Evolutionary conservation across 768 basidiomycete genomes (phyloP), one percentile per base, ranked within the genome.

Genomic region (Suillus clintonianus): DNA sequence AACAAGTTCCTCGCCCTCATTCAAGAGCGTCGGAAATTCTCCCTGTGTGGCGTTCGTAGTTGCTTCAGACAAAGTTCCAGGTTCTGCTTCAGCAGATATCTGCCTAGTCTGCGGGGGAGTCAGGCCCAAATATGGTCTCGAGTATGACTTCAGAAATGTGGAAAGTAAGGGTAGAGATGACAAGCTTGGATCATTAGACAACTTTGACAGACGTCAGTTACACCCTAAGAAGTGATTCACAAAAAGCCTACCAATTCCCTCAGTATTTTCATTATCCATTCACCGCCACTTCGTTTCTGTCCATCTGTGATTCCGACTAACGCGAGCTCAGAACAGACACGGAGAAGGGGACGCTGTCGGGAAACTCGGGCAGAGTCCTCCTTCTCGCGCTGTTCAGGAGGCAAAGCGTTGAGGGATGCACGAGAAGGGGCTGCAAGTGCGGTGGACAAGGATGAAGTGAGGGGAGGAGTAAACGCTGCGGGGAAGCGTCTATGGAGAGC

Each of bases 101-200:
- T 91, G 92, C 70, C 88, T 92, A 24, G 79, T 76, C 17, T 72
- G 22, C 80, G 75, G 82, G 1, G 89, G 85, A 0, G 77, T 76
- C 59, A 93, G 82, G n/a, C 96, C 95, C 54, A 98, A 87, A 76
- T 88, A 99, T 0, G 94, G 91, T 8, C 89, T 84, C 8, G 90
- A 87, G 73, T 94, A 97, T n/a, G 91, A 86, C 75, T 97, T 99
- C 67, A 98, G 85, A 74, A 99, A 99, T 0, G 91, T 95, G 9
- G 93, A 86, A 37, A 98, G 84, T 51, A 99, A 82, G 0, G 97
- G 97, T 22, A 99, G 79, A 8, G 97, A 97, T 13, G 89, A 91
- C 43, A 94, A 80, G 24, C 85, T 84, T 3, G 95, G 91, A 71
- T 98, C 96, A 72, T 91, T 91, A 1, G 93, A 92, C 51, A 98